These are phyloP conservation scores for Alternaria incomplexa DNA, from an alignment of 2,329 filamentous ascomycete genomes.

Conservation along the genomic window DNA sequence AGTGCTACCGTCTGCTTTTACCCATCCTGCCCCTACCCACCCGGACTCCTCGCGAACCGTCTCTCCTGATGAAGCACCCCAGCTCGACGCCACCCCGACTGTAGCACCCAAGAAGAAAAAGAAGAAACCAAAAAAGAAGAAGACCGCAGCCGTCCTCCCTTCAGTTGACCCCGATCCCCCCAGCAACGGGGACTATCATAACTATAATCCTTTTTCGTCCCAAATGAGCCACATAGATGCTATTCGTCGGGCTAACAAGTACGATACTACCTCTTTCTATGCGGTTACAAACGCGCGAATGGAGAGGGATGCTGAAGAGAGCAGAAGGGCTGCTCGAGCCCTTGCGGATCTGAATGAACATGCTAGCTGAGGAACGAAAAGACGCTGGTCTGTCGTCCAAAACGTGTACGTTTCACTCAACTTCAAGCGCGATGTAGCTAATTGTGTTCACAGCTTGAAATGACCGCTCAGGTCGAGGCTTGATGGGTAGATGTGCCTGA, in stretches of 20 bases:
- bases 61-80: background rate
- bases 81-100: background rate
- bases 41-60: background rate
- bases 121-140: slow-evolving; percentile 47
- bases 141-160: slow-evolving; percentile 28
- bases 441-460: background rate
- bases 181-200: background rate
- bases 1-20: background rate
- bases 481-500: background rate
- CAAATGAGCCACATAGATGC: slow-evolving; percentile 19
- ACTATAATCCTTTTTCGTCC: slow-evolving; percentile 11
- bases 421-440: background rate
- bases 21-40: background rate
- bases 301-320: background rate
- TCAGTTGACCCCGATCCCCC: background rate
- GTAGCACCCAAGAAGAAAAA: slow-evolving; percentile 22
- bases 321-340: background rate
- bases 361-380: background rate
- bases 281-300: slow-evolving; percentile 7
- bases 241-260: slow-evolving; percentile 2
- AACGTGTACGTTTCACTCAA: background rate
- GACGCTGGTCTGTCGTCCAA: background rate
- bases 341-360: background rate
- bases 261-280: slow-evolving; percentile 12
- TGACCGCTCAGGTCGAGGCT: background rate